Conservation (phyloP, 2,329 filamentous ascomycete species). For the Fusarium poae region DNA sequence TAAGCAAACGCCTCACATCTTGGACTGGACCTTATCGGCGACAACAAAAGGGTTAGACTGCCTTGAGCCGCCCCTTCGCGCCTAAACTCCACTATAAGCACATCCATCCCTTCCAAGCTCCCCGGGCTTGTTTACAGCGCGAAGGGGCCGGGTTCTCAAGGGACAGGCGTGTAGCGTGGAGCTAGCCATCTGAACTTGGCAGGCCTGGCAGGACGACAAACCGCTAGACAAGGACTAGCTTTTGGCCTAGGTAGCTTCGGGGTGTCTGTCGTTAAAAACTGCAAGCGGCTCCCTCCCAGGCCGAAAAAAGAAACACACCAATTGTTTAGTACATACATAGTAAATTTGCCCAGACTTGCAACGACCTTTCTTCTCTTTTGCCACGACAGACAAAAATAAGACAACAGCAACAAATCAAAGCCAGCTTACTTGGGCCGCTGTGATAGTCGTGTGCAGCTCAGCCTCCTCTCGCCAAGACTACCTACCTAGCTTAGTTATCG, state of each 20-base stretch:
- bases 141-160: constrained; percentile 13
- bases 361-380: constrained; percentile 27
- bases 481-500: constrained; percentile 25
- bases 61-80: constrained; percentile 39
- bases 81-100: constrained; percentile 33
- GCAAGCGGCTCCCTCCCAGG: constrained; percentile 40
- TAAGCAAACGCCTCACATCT: constrained; percentile 31
- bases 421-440: constrained; percentile 10
- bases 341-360: constrained; percentile 31
- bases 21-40: constrained; percentile 9
- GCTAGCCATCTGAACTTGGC: constrained; percentile 35
- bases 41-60: constrained; percentile 30
- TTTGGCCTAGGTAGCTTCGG: constrained; percentile 30
- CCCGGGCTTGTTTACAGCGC: constrained; percentile 22
- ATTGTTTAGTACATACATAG: constrained; percentile 8
- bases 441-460: constrained; percentile 36
- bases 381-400: constrained; percentile 35
- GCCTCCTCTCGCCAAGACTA: constrained; percentile 37
- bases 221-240: constrained; percentile 32
- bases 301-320: constrained; percentile 44
- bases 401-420: constrained; percentile 16
- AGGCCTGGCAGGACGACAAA: constrained; percentile 37
- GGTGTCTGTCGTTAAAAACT: constrained; percentile 43
- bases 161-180: constrained; percentile 7
- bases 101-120: constrained; percentile 26